Percentiles rank a stretch among this genome's conserved stretches.
Evolutionary conservation across 257 asterid species (phyloP).

Genomic region (Linaria vulgaris): DNA sequence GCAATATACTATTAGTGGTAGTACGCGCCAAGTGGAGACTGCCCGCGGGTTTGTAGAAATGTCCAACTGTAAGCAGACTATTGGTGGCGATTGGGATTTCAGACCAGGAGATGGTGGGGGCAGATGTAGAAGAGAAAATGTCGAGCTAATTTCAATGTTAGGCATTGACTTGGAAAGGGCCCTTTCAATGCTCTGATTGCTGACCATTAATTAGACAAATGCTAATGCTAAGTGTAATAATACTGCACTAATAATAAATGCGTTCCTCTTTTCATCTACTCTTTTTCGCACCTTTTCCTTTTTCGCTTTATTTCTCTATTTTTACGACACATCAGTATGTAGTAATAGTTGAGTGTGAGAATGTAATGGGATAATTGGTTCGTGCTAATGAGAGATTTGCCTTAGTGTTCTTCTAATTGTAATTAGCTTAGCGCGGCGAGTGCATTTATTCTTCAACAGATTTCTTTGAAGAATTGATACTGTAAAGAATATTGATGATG

Average conservation of each 20-base stretch:
- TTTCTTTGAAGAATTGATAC: too few species aligned
- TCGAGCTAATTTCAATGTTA: constrained; percentile 45
- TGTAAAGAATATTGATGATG: too few species aligned
- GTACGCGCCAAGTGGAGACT: constrained; percentile 27
- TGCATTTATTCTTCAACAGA: too few species aligned
- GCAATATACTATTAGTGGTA: background rate
- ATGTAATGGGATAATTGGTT: background rate
- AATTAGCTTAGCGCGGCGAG: too few species aligned
- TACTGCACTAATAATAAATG: constrained; percentile 25
- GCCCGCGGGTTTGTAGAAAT: background rate
- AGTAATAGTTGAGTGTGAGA: background rate
- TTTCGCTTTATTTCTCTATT: too few species aligned
- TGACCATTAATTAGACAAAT: constrained; percentile 35
- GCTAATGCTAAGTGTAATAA: background rate
- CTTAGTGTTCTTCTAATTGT: too few species aligned
- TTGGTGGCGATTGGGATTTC: constrained; percentile 53
- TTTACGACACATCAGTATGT: too few species aligned
- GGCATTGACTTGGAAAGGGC: constrained; percentile 52
- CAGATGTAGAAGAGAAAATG: constrained; percentile 19
- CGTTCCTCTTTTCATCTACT: constrained; percentile 7
- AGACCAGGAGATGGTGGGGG: constrained; percentile 41
- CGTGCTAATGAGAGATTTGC: too few species aligned
- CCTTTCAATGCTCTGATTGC: constrained; percentile 34
- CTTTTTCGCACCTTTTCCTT: background rate
- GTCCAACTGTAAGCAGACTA: constrained; percentile 38